Percentiles rank a stretch among this genome's conserved stretches.
Evolutionary conservation across 768 basidiomycete species (phyloP).

Genomic region (Mycena crocata): DNA sequence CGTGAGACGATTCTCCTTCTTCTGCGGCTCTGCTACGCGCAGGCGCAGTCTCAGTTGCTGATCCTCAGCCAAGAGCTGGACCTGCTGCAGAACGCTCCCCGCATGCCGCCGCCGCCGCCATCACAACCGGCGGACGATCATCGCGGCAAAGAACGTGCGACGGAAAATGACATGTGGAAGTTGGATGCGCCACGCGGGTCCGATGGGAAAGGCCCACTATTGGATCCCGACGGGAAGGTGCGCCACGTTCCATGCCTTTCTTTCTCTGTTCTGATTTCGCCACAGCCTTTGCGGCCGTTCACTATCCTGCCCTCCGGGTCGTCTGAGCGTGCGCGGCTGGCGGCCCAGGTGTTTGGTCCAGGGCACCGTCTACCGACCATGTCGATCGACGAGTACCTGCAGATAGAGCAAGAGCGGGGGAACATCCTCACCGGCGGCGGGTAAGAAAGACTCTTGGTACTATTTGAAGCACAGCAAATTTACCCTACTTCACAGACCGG

Average conservation of each 20-base stretch:
- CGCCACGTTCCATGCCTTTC: conserved; percentile 22
- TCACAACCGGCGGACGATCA: conserved; percentile 49
- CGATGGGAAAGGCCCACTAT: conserved; percentile 69
- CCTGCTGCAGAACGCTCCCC: conserved; percentile 69
- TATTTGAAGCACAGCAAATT: too few relatives aligned
- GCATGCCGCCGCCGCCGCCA: conserved; percentile 46
- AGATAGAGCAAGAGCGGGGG: conserved; percentile 84
- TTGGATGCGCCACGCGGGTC: conserved; percentile 69
- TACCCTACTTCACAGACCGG: too few relatives aligned
- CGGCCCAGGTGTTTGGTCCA: conserved; percentile 86
- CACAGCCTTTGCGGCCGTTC: conserved; percentile 89
- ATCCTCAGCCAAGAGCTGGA: conserved; percentile 79
- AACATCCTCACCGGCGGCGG: conserved; percentile 91
- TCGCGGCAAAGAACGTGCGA: conserved; percentile 51
- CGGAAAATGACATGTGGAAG: conserved; percentile 74
- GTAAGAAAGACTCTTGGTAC: too few relatives aligned
- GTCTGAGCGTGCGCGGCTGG: conserved; percentile 76
- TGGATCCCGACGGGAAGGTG: conserved; percentile 86
- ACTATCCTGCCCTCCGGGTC: conserved; percentile 86
- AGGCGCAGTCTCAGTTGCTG: conserved; percentile 74
- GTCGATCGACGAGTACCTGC: conserved; percentile 94
- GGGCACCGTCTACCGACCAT: conserved; percentile 91
- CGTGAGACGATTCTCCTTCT: conserved; percentile 79
- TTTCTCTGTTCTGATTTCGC: conserved; percentile 4
- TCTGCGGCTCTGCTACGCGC: conserved; percentile 77